phyloP scores from a whole-genome alignment of 2,329 filamentous ascomycete genomes.

The Cordyceps tenuipes region DNA sequence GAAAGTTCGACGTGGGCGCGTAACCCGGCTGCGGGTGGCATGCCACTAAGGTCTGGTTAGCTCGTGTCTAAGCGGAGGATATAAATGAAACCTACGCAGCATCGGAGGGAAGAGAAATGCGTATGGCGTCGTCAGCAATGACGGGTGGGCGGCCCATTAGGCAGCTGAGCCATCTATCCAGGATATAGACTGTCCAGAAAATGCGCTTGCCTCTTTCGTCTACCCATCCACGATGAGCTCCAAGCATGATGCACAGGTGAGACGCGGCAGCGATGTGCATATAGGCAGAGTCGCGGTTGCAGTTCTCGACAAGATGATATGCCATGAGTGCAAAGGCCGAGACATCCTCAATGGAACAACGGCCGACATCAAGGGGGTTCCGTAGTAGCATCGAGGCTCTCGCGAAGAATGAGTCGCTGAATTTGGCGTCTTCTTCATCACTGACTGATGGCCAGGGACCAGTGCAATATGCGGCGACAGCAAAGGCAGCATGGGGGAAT shows the following conservation, averaged over 20 bases:
- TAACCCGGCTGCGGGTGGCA: slow-evolving; percentile 37
- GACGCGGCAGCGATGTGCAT: slow-evolving; percentile 28
- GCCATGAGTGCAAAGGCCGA: slow-evolving; percentile 38
- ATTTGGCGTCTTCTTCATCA: slow-evolving; percentile 23
- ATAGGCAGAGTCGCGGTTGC: slow-evolving; percentile 40
- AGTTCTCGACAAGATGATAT: slow-evolving; percentile 41
- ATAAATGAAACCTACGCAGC: slow-evolving; percentile 27
- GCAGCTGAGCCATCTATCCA: slow-evolving; percentile 41
- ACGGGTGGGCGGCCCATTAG: slow-evolving; percentile 41
- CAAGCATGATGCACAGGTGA: slow-evolving; percentile 33
- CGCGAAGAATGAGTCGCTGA: slow-evolving; percentile 37
- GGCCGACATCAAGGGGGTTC: slow-evolving; percentile 37
- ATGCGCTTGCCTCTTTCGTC: slow-evolving; percentile 37
- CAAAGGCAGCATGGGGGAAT: slow-evolving; percentile 39
- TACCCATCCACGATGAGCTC: slow-evolving; percentile 36
- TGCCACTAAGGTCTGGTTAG: slow-evolving; percentile 22
- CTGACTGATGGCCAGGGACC: slow-evolving; percentile 22
- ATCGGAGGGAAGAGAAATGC: slow-evolving; percentile 32
- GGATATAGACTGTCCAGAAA: slow-evolving; percentile 45
- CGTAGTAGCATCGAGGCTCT: slow-evolving; percentile 35
- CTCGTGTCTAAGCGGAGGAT: not conserved
- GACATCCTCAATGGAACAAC: slow-evolving; percentile 34
- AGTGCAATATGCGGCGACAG: slow-evolving; percentile 27
- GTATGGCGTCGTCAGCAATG: slow-evolving; percentile 39
- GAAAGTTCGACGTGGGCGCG: slow-evolving; percentile 38